A percentile compares a stretch with the other conserved stretches of the same genome.
Conservation (phyloP, 179 eudicot genomes). For the Beta lomatogona region DNA sequence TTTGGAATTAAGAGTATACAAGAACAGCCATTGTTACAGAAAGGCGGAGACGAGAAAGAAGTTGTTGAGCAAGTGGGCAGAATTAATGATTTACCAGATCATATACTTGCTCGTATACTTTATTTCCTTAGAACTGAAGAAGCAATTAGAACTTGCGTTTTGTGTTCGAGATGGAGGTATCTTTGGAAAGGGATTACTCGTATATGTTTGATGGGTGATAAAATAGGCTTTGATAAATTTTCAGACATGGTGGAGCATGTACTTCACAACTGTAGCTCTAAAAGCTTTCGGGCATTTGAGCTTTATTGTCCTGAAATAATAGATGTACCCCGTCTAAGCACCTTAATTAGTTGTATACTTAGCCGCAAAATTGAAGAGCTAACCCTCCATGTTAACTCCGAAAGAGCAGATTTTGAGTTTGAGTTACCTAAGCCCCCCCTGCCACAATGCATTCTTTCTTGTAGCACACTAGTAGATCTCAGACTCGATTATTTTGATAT, state of each 20-base stretch:
- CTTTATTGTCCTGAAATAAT: background rate
- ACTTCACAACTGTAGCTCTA: background rate
- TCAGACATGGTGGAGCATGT: conserved; percentile 13
- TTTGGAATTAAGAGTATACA: background rate
- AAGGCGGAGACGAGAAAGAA: background rate
- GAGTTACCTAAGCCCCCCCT: background rate
- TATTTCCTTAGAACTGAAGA: conserved; percentile 5
- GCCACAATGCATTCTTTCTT: background rate
- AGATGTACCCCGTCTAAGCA: background rate
- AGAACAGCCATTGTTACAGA: background rate
- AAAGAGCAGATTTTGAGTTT: too few species aligned
- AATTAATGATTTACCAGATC: conserved; percentile 23
- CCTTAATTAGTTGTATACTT: background rate
- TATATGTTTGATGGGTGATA: background rate
- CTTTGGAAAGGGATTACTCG: background rate
- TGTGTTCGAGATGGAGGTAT: conserved; percentile 26
- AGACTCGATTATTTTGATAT: conserved; percentile 1
- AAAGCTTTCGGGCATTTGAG: background rate
- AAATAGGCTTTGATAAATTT: background rate
- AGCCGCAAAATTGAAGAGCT: background rate
- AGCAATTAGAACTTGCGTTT: conserved; percentile 20
- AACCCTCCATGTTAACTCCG: background rate
- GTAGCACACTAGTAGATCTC: background rate
- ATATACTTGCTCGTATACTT: conserved; percentile 9
- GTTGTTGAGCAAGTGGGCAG: background rate